Conservation (phyloP, 768 basidiomycete genomes). For the Hygrocybe punicea region DNA sequence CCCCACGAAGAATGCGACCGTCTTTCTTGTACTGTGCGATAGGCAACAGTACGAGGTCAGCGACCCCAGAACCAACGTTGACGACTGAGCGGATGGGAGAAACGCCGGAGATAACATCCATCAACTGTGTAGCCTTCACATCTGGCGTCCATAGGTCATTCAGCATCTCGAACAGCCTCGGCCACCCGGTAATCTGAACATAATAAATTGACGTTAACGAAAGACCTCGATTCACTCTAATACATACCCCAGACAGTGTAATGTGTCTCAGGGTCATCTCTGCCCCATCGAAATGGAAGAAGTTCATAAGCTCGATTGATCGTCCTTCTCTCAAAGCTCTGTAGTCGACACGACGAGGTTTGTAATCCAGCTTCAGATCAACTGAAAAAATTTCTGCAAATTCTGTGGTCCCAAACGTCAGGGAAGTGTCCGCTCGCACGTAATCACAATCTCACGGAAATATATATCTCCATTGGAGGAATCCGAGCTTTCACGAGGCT, state of each 20-base stretch:
- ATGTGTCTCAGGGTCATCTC: slow-evolving; percentile 97
- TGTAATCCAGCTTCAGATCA: slow-evolving; percentile 95
- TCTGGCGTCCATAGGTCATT: slow-evolving; percentile 99
- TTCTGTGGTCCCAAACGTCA: slow-evolving; percentile 45
- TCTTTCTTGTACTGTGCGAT: slow-evolving; percentile 98
- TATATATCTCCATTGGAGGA: slow-evolving; percentile 54
- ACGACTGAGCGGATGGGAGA: slow-evolving; percentile 95
- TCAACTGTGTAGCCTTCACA: slow-evolving; percentile 96
- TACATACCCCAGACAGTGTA: slow-evolving; percentile 84
- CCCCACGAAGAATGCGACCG: slow-evolving; percentile 83
- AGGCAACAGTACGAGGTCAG: slow-evolving; percentile 91
- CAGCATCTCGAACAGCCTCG: slow-evolving; percentile 81
- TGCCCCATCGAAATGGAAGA: slow-evolving; percentile 98
- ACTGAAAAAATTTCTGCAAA: slow-evolving; percentile 94
- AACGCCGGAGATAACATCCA: slow-evolving; percentile 95
- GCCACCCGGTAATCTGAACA: slow-evolving; percentile 85
- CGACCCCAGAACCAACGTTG: slow-evolving; percentile 95
- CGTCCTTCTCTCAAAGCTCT: slow-evolving; percentile 82
- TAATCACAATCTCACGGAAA: slow-evolving; percentile 55
- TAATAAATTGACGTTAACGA: slow-evolving; percentile 8
- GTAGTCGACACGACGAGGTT: slow-evolving; percentile 95
- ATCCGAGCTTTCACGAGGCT: slow-evolving; percentile 29
- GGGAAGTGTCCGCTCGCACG: background rate
- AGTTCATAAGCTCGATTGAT: slow-evolving; percentile 98
- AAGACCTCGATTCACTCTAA: background rate